Conservation (phyloP, 1,284 basidiomycete species). For the Cutaneotrichosporon cutaneum region DNA sequence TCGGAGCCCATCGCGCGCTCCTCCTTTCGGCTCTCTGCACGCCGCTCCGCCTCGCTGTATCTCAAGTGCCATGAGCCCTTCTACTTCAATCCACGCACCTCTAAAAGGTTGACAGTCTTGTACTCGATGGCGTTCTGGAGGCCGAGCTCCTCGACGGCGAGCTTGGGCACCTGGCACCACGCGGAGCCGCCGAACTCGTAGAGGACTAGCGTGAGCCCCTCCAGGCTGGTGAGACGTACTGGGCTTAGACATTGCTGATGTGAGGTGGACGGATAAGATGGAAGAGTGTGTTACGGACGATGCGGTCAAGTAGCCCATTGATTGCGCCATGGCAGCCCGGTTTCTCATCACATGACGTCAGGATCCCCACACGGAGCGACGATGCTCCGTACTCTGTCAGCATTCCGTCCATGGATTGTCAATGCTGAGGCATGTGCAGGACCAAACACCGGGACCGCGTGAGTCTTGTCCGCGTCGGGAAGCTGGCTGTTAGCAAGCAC, state of each 20-base stretch:
- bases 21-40: too few relatives aligned
- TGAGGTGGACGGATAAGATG: not conserved
- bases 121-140: conserved; percentile 39
- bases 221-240: not conserved
- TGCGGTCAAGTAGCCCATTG: not conserved
- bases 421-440: too few relatives aligned
- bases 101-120: conserved; percentile 37
- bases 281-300: not conserved
- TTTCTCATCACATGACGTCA: too few relatives aligned
- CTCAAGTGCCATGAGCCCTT: not conserved
- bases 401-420: too few relatives aligned
- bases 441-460: too few relatives aligned
- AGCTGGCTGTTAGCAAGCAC: too few relatives aligned
- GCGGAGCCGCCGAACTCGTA: conserved; percentile 45
- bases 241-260: conserved; percentile 7
- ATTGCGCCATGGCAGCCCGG: too few relatives aligned
- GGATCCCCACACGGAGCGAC: too few relatives aligned
- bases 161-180: conserved; percentile 48
- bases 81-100: conserved; percentile 28
- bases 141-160: conserved; percentile 45
- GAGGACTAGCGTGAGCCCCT: conserved; percentile 18
- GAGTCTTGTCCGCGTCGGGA: too few relatives aligned
- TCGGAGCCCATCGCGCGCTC: too few relatives aligned
- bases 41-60: too few relatives aligned
- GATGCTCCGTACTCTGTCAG: too few relatives aligned